Base-by-base conservation (phyloP, 2,329 filamentous ascomycete genomes). In the Talaromyces piceae region DNA sequence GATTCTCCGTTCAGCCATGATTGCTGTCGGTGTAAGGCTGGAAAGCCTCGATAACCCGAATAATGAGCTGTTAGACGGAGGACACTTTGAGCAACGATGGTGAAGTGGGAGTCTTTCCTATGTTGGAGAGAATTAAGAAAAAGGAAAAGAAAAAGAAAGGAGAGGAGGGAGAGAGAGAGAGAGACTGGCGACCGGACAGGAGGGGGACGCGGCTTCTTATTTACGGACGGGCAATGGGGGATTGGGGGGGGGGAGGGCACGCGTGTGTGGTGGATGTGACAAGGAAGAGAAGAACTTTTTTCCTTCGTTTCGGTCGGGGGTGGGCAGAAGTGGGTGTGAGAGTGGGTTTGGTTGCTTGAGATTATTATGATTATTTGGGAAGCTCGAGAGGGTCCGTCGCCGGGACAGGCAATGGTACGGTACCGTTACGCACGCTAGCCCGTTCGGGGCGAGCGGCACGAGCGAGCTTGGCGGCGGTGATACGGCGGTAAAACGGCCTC, bases 1-100 rank as follows among this genome's bases (percentile, higher is more conserved):
- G 61, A 69, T 69, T 62, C 67, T 69, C 67, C 67, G 67, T 65
- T 70, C 67, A 64, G 67, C 66, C 67, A 70, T 70, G 67, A 63
- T 69, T 68, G 66, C 56, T 62, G 59, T 63, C 66, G 52, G 52
- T 54, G 52, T 48, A 44, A 59, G 65, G 67, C 67, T 69, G 62
- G 66, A 61, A 63, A 63, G 65, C 64, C 67, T 53, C 50, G 46
- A 52, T 28, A 39, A 41, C 23, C 46, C 50, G 50, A 43, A 47
- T 48, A 64, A 61, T 64, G 65, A 67, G 64, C 60, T 58, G 60
- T 61, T 55, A 63, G 57, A 65, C 59, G 60, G 56, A 58, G 45
- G 48, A 53, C 50, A 51, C 53, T 52, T 43, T 9, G 59, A 63
- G 53, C 64, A 60, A 58, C 58, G 58, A 66, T 67, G 65, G 64